Conservation (phyloP, 2,329 filamentous ascomycete species). For the Cladophialophora carrionii region DNA sequence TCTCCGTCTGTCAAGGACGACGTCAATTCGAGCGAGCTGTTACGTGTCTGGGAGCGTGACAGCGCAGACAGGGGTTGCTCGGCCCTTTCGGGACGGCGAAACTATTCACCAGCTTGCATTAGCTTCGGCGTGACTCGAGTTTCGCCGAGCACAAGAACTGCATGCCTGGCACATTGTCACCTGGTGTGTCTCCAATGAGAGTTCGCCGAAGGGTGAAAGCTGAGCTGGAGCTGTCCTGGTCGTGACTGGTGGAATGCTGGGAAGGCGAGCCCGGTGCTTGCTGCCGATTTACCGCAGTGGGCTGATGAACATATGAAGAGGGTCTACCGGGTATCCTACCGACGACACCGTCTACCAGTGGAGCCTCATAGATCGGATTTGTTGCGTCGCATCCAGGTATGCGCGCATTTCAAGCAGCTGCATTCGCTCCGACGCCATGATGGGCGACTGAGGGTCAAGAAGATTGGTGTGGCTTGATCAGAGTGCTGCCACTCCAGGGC, state of each 20-base stretch:
- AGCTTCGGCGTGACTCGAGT: conserved; percentile 19
- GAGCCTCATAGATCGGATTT: neutral
- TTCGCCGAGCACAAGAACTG: conserved; percentile 13
- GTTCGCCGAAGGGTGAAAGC: neutral
- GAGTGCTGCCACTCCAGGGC: too few relatives aligned
- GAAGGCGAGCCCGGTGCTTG: neutral
- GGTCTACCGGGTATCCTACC: neutral
- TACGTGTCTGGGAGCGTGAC: conserved; percentile 10
- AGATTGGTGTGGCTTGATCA: too few relatives aligned
- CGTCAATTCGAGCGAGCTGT: conserved; percentile 28
- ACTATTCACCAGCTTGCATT: conserved; percentile 21
- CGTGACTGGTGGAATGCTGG: neutral
- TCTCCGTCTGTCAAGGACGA: neutral
- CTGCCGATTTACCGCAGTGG: neutral
- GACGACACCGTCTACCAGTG: neutral
- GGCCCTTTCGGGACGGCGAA: conserved; percentile 27
- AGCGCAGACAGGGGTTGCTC: conserved; percentile 6
- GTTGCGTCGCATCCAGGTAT: neutral
- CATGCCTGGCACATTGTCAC: neutral
- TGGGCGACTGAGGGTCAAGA: neutral
- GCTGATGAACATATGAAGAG: neutral
- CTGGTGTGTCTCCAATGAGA: neutral
- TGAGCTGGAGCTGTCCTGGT: too few relatives aligned
- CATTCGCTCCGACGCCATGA: neutral
- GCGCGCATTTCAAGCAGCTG: neutral